Conservation (phyloP, 257 asterid genomes). For the Nicotiana knightiana region DNA sequence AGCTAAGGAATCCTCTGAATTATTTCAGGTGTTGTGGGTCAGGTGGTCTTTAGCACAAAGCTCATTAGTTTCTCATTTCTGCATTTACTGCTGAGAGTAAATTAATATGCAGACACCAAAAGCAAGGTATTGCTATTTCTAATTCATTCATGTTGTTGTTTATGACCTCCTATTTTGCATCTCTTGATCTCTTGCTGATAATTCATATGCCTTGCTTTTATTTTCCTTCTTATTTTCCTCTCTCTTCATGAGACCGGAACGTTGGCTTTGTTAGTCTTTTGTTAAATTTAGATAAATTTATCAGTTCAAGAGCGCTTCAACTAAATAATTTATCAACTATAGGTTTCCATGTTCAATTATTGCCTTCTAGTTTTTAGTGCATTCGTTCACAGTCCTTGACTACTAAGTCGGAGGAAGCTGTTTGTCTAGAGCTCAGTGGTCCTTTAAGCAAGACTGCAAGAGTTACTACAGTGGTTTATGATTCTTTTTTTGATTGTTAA, state of each 20-base stretch:
- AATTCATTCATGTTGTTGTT: background rate
- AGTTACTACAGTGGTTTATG: background rate
- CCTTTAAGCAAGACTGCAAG: background rate
- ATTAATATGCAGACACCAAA: constrained; percentile 78
- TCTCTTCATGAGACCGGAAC: background rate
- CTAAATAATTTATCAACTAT: background rate
- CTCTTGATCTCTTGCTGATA: background rate
- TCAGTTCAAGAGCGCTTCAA: background rate
- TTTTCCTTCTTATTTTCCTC: background rate
- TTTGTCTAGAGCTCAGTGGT: background rate
- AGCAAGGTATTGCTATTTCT: constrained; percentile 45
- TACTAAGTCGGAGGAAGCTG: background rate
- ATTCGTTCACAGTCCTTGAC: background rate
- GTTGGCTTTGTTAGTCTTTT: background rate
- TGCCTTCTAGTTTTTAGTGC: background rate
- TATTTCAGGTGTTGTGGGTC: constrained; percentile 50
- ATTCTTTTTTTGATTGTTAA: no score
- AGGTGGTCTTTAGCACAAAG: constrained; percentile 42
- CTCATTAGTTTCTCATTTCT: constrained; percentile 19
- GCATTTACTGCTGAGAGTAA: constrained; percentile 18
- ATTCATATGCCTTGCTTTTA: background rate
- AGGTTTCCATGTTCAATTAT: background rate
- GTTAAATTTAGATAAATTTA: background rate
- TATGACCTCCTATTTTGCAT: background rate
- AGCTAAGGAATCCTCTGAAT: constrained; percentile 34